Conservation (phyloP, 2,329 filamentous ascomycete species). For the Monosporascus sp. region DNA sequence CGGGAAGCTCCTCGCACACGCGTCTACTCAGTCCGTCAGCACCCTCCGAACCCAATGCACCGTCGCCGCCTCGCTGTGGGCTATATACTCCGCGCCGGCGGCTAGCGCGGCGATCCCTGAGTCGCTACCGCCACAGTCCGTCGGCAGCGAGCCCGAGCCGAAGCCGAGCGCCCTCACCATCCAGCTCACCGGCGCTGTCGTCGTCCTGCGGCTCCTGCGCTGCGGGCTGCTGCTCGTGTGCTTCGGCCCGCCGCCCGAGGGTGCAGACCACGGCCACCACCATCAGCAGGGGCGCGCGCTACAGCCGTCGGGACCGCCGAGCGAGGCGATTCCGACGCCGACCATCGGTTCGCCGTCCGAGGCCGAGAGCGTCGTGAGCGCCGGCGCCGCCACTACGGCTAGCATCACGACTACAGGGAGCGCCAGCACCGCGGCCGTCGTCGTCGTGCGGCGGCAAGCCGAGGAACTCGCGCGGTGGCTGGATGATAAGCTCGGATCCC, state of each 20-base stretch:
- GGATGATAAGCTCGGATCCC: slow-evolving; percentile 52
- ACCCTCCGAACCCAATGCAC: slow-evolving; percentile 58
- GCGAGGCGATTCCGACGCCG: slow-evolving; percentile 25
- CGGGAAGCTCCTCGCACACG: slow-evolving; percentile 60
- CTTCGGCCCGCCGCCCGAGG: slow-evolving; percentile 42
- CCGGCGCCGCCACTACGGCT: slow-evolving; percentile 39
- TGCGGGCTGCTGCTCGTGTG: slow-evolving; percentile 60
- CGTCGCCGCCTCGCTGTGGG: slow-evolving; percentile 57
- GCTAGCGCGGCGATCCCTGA: slow-evolving; percentile 36
- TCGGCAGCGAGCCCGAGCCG: slow-evolving; percentile 7
- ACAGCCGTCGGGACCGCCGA: slow-evolving; percentile 5
- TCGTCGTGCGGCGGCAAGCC: slow-evolving; percentile 49
- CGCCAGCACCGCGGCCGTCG: slow-evolving; percentile 39
- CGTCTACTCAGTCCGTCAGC: slow-evolving; percentile 49
- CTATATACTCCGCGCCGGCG: slow-evolving; percentile 44
- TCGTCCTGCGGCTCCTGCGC: slow-evolving; percentile 52
- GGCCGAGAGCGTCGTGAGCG: slow-evolving; percentile 42
- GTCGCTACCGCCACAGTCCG: slow-evolving; percentile 29
- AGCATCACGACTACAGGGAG: slow-evolving; percentile 31
- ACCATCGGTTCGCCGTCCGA: slow-evolving; percentile 35
- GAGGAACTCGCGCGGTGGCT: slow-evolving; percentile 56
- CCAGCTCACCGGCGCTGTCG: slow-evolving; percentile 52
- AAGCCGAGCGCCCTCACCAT: slow-evolving; percentile 44
- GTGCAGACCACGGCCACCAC: slow-evolving; percentile 5
- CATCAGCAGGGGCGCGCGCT: slow-evolving; percentile 8